These are phyloP conservation scores for Phytophthora brassicae DNA, from an alignment of 352 stramenopile genomes.

Conservation along the genomic window DNA sequence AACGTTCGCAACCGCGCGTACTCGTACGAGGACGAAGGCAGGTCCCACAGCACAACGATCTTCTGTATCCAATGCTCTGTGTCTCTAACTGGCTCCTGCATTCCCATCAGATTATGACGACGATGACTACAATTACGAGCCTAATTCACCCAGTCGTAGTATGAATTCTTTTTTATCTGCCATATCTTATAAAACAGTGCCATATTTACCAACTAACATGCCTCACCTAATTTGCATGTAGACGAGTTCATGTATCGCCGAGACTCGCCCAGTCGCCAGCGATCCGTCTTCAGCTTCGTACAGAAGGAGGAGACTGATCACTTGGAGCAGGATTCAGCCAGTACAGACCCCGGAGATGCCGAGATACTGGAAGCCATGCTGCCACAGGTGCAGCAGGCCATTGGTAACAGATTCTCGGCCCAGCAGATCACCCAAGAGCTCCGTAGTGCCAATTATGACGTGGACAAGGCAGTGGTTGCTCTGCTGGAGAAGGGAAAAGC, in stretches of 20 bases:
- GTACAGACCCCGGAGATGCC: slow-evolving; percentile 39
- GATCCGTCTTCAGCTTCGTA: slow-evolving; percentile 83
- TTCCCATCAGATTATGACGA: slow-evolving; percentile 72
- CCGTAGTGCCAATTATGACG: slow-evolving; percentile 73
- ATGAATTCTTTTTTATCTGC: slow-evolving; percentile 7
- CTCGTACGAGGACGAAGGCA: slow-evolving; percentile 87
- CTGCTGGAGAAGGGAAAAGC: slow-evolving; percentile 74
- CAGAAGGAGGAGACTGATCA: slow-evolving; percentile 39
- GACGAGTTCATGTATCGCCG: slow-evolving; percentile 84
- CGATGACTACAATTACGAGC: slow-evolving; percentile 62
- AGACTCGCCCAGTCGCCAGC: slow-evolving; percentile 73
- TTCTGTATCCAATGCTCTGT: neutral
- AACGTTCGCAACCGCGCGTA: slow-evolving; percentile 88
- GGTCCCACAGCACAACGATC: neutral
- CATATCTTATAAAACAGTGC: neutral
- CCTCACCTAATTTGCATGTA: slow-evolving; percentile 21
- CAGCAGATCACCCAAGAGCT: slow-evolving; percentile 71
- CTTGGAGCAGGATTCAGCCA: slow-evolving; percentile 5
- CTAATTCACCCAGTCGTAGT: slow-evolving; percentile 67
- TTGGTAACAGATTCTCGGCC: slow-evolving; percentile 56
- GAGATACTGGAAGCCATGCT: slow-evolving; percentile 62
- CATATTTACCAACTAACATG: slow-evolving; percentile 12
- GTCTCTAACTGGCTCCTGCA: neutral
- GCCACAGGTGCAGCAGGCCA: slow-evolving; percentile 53
- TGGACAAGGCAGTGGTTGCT: slow-evolving; percentile 72